Conservation (phyloP, 805 yeast species). For the Kodamaea hsintzibuensis region DNA sequence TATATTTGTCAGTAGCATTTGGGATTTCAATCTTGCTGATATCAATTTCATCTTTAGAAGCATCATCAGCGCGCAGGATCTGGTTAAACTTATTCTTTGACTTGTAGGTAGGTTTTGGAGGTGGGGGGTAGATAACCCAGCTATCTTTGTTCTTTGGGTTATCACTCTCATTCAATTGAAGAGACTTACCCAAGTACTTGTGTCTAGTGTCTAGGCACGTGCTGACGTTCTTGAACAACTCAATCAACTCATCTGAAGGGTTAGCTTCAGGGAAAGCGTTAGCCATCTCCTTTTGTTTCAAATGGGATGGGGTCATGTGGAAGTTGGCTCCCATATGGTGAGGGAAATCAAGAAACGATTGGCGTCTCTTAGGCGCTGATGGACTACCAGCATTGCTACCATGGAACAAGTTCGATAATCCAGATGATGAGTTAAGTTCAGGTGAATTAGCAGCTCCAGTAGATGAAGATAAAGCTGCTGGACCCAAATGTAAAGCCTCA, state of each 20-base stretch:
- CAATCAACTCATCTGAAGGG: constrained; percentile 69
- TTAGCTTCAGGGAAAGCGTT: constrained; percentile 46
- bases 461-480: not conserved
- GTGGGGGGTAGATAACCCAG: constrained; percentile 89
- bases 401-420: constrained; percentile 25
- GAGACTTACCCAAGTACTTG: constrained; percentile 68
- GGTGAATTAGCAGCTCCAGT: constrained; percentile 12
- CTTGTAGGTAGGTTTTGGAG: constrained; percentile 82
- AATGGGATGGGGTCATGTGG: constrained; percentile 9
- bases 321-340: constrained; percentile 11
- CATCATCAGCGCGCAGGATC: constrained; percentile 43
- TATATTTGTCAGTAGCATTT: constrained; percentile 38
- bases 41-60: constrained; percentile 21
- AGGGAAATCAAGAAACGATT: constrained; percentile 43
- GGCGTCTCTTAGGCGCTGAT: constrained; percentile 27
- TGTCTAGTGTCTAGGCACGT: constrained; percentile 72
- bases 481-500: constrained; percentile 39
- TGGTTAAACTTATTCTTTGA: constrained; percentile 60
- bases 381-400: not conserved
- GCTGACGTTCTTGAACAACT: constrained; percentile 60
- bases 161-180: constrained; percentile 59
- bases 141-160: constrained; percentile 78
- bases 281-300: constrained; percentile 5
- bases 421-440: constrained; percentile 43
- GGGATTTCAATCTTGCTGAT: constrained; percentile 53